Conservation (phyloP, 805 yeast genomes). For the Starmerella lactis-condensi region DNA sequence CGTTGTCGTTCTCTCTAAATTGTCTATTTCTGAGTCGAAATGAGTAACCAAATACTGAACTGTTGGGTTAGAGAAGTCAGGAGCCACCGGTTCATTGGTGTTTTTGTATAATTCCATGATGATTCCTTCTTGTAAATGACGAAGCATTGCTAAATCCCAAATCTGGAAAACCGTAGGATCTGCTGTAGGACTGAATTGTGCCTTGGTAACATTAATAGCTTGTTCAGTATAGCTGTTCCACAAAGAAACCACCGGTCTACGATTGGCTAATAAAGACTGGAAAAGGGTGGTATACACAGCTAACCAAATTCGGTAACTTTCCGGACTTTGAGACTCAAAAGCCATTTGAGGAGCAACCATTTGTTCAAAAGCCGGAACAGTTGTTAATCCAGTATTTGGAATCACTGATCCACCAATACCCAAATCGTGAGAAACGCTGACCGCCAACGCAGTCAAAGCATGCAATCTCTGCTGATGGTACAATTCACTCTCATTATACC, state of each 20-base stretch:
- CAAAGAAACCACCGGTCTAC: slow-evolving; percentile 37
- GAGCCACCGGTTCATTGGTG: slow-evolving; percentile 27
- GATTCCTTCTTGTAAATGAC: slow-evolving; percentile 35
- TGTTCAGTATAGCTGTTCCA: slow-evolving; percentile 39
- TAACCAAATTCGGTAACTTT: slow-evolving; percentile 32
- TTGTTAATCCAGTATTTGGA: slow-evolving; percentile 7
- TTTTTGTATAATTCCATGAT: slow-evolving; percentile 22
- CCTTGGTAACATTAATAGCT: slow-evolving; percentile 27
- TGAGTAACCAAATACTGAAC: slow-evolving; percentile 30
- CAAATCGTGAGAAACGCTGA: slow-evolving; percentile 53
- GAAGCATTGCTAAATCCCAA: slow-evolving; percentile 33
- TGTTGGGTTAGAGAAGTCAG: slow-evolving; percentile 23
- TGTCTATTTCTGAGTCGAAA: slow-evolving; percentile 31
- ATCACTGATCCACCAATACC: slow-evolving; percentile 37
- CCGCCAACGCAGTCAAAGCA: slow-evolving; percentile 44
- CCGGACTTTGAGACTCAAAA: slow-evolving; percentile 27
- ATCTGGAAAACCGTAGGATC: slow-evolving; percentile 9
- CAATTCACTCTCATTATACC: slow-evolving; percentile 75
- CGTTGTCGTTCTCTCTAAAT: slow-evolving; percentile 20
- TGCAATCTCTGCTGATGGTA: slow-evolving; percentile 66
- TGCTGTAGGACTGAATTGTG: neutral
- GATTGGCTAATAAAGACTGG: slow-evolving; percentile 32
- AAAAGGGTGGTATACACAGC: slow-evolving; percentile 12
- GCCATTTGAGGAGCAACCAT: slow-evolving; percentile 25
- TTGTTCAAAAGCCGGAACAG: slow-evolving; percentile 17